phyloP scores from a whole-genome alignment of 345 rosid species.

The Passiflora organensis region DNA sequence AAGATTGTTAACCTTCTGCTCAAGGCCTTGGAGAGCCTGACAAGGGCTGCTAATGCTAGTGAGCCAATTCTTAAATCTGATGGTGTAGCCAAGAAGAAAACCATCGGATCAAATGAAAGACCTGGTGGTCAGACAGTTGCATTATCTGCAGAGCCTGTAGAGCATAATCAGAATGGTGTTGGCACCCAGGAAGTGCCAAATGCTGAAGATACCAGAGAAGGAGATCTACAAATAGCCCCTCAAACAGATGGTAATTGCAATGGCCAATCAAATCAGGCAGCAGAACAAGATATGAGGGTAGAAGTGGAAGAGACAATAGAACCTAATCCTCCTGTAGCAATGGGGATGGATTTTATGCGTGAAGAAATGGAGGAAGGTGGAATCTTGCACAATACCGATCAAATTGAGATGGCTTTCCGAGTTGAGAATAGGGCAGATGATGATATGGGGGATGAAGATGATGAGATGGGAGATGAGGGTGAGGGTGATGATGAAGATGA shows the following conservation, averaged over 20 bases:
- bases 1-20: slow-evolving; percentile 78
- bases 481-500: slow-evolving; percentile 85
- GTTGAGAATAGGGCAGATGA: slow-evolving; percentile 79
- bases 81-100: slow-evolving; percentile 54
- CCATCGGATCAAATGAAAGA: slow-evolving; percentile 41
- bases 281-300: slow-evolving; percentile 66
- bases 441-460: slow-evolving; percentile 86
- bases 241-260: slow-evolving; percentile 43
- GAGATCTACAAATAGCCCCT: slow-evolving; percentile 42
- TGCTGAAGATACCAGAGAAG: slow-evolving; percentile 42
- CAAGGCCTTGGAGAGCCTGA: slow-evolving; percentile 78
- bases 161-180: slow-evolving; percentile 41
- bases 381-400: slow-evolving; percentile 46
- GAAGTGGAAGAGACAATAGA: slow-evolving; percentile 54
- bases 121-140: slow-evolving; percentile 38
- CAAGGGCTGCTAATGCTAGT: slow-evolving; percentile 88
- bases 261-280: slow-evolving; percentile 40
- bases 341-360: slow-evolving; percentile 76
- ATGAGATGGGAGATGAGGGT: slow-evolving; percentile 94
- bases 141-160: slow-evolving; percentile 41
- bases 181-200: slow-evolving; percentile 41
- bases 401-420: slow-evolving; percentile 74
- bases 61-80: slow-evolving; percentile 70
- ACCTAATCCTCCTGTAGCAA: slow-evolving; percentile 47
- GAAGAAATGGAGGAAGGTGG: slow-evolving; percentile 80